Evolutionary conservation across 495 filamentous ascomycete species (phyloP), one percentile per base, ranked within the genome.

Genomic region (Penicilliopsis zonata): DNA sequence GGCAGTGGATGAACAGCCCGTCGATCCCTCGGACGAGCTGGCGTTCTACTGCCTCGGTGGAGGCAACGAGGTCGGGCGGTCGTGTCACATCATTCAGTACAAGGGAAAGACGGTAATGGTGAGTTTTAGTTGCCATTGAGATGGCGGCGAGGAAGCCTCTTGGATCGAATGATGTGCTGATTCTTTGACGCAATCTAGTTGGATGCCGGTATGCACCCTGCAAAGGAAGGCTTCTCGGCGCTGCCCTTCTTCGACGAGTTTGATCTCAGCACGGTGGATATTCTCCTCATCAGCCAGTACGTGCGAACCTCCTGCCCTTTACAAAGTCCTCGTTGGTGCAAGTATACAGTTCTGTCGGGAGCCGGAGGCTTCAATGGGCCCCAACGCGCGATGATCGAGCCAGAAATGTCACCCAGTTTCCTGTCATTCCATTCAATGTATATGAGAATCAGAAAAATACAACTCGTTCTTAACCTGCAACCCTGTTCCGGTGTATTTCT

Each of bases 71-170:
- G 90, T 98, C 34, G 90, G 90, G 33, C 72, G 90, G 35, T 95
- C 90, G 37, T 96, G 90, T 59, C 90, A 98, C 53, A 94, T 98
- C 36, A 74, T 98, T 17, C 84, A 95, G 48, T 98, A 98, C 70
- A 98, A 96, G 50, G 90, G 90, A 13, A 98, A 98, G 50, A 96
- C 90, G 4, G 83, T 98, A 37, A 98, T 98, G 90, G 85, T 88
- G 61, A 36, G 77, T 60, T 7, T 14, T 36, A 17, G 4, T n/a
- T 30, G 18, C 24, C 18, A 32, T 34, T 9, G 21, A 6, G 15
- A 23, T 37, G 10, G 6, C n/a, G n/a, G n/a, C n/a, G n/a, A n/a
- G n/a, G n/a, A n/a, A n/a, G n/a, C n/a, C n/a, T n/a, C n/a, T n/a
- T n/a, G n/a, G 3, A 27, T 27, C 25, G 25, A 27, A 6, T 23